These are phyloP conservation scores for Anthracocystis walkeri DNA, from an alignment of 1,284 basidiomycete species.

Conservation along the genomic window DNA sequence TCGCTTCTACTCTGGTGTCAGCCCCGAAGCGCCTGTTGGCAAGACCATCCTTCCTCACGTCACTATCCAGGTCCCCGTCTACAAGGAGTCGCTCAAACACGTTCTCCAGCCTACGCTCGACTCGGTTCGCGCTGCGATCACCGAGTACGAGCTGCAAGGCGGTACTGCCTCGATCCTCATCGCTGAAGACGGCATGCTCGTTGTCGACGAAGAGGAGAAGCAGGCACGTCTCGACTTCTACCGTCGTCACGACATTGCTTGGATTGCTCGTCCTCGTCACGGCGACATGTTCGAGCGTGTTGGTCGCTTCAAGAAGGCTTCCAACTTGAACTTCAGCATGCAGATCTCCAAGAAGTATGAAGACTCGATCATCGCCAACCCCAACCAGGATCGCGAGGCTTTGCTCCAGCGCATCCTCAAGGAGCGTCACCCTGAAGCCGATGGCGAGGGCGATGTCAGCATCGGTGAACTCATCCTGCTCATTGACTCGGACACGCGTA, in stretches of 20 bases:
- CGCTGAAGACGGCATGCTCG: conserved; percentile 80
- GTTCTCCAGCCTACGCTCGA: conserved; percentile 78
- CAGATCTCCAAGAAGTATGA: conserved; percentile 80
- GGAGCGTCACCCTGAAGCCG: conserved; percentile 69
- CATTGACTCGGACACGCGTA: conserved; percentile 81
- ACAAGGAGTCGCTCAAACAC: conserved; percentile 74
- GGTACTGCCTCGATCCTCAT: conserved; percentile 82
- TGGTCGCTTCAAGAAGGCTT: conserved; percentile 88
- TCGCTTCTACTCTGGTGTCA: conserved; percentile 71
- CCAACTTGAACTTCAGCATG: conserved; percentile 88
- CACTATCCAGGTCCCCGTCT: conserved; percentile 83
- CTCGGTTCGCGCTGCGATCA: conserved; percentile 86
- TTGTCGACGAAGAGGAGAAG: conserved; percentile 76
- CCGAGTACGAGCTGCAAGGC: conserved; percentile 84
- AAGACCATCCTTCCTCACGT: conserved; percentile 75
- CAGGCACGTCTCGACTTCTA: conserved; percentile 80
- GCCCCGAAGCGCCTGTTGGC: conserved; percentile 50
- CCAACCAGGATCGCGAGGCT: conserved; percentile 21
- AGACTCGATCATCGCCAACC: conserved; percentile 74
- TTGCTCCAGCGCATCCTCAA: conserved; percentile 29
- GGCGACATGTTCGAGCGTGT: conserved; percentile 80
- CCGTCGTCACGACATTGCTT: conserved; percentile 80
- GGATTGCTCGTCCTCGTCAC: conserved; percentile 82
- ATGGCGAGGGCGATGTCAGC: conserved; percentile 47
- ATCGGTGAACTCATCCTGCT: conserved; percentile 61